Conservation (phyloP, 2,329 filamentous ascomycete species). For the Cladorrhinum sp. region DNA sequence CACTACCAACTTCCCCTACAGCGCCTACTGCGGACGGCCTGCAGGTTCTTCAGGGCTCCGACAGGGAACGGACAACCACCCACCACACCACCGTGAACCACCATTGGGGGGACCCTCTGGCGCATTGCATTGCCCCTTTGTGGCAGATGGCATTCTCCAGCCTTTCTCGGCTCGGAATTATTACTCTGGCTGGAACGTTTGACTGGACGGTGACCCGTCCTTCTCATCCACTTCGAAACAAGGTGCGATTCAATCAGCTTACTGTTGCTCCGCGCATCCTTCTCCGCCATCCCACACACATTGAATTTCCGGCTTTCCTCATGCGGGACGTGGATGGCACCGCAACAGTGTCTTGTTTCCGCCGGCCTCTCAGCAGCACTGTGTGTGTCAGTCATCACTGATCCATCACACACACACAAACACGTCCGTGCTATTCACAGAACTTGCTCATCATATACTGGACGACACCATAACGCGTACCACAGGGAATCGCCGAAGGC, state of each 20-base stretch:
- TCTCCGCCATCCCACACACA: conserved; percentile 1
- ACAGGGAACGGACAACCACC: background rate
- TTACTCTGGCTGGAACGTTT: background rate
- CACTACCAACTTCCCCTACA: background rate
- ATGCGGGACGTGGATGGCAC: background rate
- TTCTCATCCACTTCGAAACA: conserved; percentile 10
- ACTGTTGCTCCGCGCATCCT: conserved; percentile 1
- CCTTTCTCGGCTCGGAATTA: background rate
- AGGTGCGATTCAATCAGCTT: conserved; percentile 5
- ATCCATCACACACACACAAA: background rate
- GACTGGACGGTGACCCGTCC: background rate
- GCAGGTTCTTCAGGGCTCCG: background rate
- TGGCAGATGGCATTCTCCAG: background rate
- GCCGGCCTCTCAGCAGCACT: background rate
- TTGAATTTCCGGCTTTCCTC: conserved; percentile 3
- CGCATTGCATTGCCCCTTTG: background rate
- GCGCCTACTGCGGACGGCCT: background rate
- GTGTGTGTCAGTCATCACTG: background rate
- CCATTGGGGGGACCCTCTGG: background rate
- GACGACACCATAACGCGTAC: conserved; percentile 4
- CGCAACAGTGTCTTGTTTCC: background rate
- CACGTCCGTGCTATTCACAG: background rate
- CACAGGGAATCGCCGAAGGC: conserved; percentile 14
- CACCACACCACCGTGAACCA: background rate
- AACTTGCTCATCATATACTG: background rate